phyloP scores from a whole-genome alignment of 352 stramenopile genomes.

The Globisporangium irregulare region DNA sequence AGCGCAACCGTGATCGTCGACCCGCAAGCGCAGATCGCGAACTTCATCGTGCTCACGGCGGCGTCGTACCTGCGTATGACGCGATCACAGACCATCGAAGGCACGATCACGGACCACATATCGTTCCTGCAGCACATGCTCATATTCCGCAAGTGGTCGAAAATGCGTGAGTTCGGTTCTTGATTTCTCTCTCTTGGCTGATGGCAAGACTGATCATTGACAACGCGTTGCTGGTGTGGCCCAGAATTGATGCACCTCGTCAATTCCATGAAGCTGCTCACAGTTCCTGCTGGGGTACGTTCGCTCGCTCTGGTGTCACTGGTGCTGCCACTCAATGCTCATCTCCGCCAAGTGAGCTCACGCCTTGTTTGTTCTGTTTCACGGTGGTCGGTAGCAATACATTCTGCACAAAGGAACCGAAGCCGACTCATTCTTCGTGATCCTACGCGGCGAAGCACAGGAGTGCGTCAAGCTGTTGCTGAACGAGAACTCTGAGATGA shows the following conservation, averaged over 20 bases:
- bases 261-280: slow-evolving; percentile 82
- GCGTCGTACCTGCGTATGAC: slow-evolving; percentile 82
- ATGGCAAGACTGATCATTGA: not conserved
- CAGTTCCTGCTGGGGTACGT: slow-evolving; percentile 46
- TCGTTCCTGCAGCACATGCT: slow-evolving; percentile 77
- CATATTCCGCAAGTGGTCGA: slow-evolving; percentile 77
- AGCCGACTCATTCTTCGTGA: slow-evolving; percentile 75
- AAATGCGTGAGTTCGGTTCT: slow-evolving; percentile 64
- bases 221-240: not conserved
- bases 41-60: slow-evolving; percentile 84
- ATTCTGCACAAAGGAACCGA: slow-evolving; percentile 70
- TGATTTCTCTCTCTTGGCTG: not conserved
- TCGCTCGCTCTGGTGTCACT: not conserved
- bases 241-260: slow-evolving; percentile 83
- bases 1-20: slow-evolving; percentile 83
- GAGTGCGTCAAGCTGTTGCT: slow-evolving; percentile 67
- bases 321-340: not conserved
- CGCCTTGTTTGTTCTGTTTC: slow-evolving; percentile 3
- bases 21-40: slow-evolving; percentile 54
- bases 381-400: slow-evolving; percentile 60
- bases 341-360: not conserved
- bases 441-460: slow-evolving; percentile 68
- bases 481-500: slow-evolving; percentile 56
- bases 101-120: slow-evolving; percentile 84
- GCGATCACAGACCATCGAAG: slow-evolving; percentile 74